These are phyloP conservation scores for Thraustochytrium striatum DNA, from an alignment of 352 stramenopile genomes.

Conservation along the genomic window DNA sequence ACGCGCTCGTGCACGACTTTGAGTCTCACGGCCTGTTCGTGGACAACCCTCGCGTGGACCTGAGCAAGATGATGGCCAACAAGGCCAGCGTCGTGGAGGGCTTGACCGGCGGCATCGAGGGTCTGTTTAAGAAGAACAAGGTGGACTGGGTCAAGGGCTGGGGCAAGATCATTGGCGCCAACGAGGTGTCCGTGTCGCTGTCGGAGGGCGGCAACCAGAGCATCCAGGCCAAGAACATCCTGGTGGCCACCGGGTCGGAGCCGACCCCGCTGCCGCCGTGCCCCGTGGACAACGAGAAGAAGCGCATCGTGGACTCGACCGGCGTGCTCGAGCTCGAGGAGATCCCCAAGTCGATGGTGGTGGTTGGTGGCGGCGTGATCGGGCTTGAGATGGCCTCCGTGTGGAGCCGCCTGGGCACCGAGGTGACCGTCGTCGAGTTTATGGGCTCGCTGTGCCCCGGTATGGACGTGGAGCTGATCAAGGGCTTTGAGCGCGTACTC, in stretches of 20 bases:
- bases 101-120: constrained; percentile 92
- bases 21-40: constrained; percentile 87
- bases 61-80: constrained; percentile 90
- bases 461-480: constrained; percentile 82
- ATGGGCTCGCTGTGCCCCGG: constrained; percentile 85
- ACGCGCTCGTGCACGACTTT: constrained; percentile 87
- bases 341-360: constrained; percentile 89
- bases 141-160: constrained; percentile 96
- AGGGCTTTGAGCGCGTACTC: constrained; percentile 92
- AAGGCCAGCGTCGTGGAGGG: constrained; percentile 90
- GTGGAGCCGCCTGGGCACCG: constrained; percentile 87
- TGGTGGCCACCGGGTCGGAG: constrained; percentile 83
- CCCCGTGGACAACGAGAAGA: constrained; percentile 90
- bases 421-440: constrained; percentile 98
- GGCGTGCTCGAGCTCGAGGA: constrained; percentile 86
- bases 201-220: constrained; percentile 81
- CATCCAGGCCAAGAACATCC: constrained; percentile 94
- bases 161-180: constrained; percentile 85
- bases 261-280: constrained; percentile 86
- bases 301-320: constrained; percentile 98
- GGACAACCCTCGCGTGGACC: constrained; percentile 82
- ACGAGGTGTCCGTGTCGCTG: constrained; percentile 82
- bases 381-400: constrained; percentile 97
- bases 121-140: constrained; percentile 98
- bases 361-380: constrained; percentile 96